Base-by-base conservation (phyloP, 164 flowering plant genomes). In the Berberis thunbergii region DNA sequence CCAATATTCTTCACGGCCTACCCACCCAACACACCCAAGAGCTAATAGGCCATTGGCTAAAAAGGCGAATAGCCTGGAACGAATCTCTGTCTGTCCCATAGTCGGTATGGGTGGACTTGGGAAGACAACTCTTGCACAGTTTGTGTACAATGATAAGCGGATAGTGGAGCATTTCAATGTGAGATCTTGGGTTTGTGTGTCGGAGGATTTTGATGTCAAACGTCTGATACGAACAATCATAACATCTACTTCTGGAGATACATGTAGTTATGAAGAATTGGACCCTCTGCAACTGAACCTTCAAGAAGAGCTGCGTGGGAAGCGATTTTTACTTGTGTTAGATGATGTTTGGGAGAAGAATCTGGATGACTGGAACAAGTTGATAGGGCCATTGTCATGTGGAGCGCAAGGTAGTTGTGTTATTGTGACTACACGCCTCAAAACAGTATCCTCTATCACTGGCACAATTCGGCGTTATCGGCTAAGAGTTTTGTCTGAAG, bases 91-190 rank as follows among this genome's bases (percentile, higher is more conserved):
- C 26, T 9, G 66, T 26, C 57, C 74, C 59, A 48, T 71, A 9
- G 12, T 57, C 40, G 74, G 74, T 3, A 63, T 63, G 46, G 67
- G 70, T 4, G 70, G 74, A 39, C n/a, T 71, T 4, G 74, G 74
- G 4, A 71, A 58, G 26, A 26, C 26, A 26, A 26, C 26, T 26
- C 26, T 26, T 26, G 26, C 26, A 26, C 26, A 26, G 26, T 2
- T 57, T 7, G 64, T 59, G 26, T 67, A 4, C 49, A 67, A 71
- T 62, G 74, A 71, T 57, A 38, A 63, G 8, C n/a, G 3, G 1
- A 45, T 71, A 4, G 45, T 45, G 48, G 3, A 6, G 1, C 52
- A 58, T 43, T 62, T 71, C 40, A 60, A 62, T 4, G 65, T 43
- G 46, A 59, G 13, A 45, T 13, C 59, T 38, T 67, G 74, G 70